Conservation (phyloP, 139 green algal species). For the Edaphochlamys debaryana region DNA sequence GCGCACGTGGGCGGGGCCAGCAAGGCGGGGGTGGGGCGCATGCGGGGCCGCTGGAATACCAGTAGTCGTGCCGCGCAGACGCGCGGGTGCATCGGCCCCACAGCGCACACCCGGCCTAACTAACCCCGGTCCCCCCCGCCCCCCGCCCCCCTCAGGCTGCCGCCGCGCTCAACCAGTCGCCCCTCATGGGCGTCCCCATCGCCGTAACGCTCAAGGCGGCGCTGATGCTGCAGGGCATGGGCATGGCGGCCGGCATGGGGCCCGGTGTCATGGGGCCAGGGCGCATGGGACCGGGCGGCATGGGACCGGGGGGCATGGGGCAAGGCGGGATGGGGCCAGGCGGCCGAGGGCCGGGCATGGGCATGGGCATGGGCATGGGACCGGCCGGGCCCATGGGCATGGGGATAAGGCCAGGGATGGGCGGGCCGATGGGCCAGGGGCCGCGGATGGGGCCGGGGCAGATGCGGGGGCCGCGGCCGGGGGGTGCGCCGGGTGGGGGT, state of each 20-base stretch:
- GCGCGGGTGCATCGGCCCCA: no score
- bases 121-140: no score
- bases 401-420: neutral
- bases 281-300: neutral
- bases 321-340: neutral
- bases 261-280: neutral
- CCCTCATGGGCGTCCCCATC: conserved; percentile 10
- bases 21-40: no score
- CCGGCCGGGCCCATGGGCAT: neutral
- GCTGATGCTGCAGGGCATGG: conserved; percentile 27
- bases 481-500: no score
- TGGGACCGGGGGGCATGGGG: neutral
- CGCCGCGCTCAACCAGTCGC: neutral
- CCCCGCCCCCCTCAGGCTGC: no score
- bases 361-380: neutral
- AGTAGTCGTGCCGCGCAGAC: no score
- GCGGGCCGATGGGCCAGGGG: no score
- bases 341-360: neutral
- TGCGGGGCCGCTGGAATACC: no score
- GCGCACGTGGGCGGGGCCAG: no score
- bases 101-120: no score
- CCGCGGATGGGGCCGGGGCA: no score
- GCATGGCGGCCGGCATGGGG: neutral
- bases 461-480: no score
- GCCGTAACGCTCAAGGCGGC: conserved; percentile 25